Conservation (phyloP, 2,329 filamentous ascomycete species). For the Paradendryphiella salina region DNA sequence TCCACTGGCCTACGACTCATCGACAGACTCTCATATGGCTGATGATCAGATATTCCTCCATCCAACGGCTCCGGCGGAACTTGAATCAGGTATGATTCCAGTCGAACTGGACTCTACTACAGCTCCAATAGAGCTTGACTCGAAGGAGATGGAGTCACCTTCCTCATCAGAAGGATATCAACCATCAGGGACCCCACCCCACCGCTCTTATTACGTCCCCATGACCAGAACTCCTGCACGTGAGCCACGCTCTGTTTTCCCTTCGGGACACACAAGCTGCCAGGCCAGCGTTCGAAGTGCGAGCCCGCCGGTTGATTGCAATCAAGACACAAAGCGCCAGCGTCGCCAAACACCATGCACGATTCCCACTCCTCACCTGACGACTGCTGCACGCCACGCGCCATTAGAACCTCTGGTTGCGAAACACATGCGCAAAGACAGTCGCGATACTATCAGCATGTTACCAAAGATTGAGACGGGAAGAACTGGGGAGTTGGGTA, state of each 20-base stretch:
- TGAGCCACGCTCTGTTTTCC: conserved; percentile 10
- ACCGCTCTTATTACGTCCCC: conserved; percentile 24
- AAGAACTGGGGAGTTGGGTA: conserved; percentile 27
- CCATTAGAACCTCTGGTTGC: conserved; percentile 36
- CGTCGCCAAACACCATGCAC: conserved; percentile 37
- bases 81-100: conserved; percentile 14
- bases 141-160: conserved; percentile 13
- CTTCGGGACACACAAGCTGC: conserved; percentile 10
- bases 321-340: conserved; percentile 27
- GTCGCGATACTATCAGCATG: conserved; percentile 23
- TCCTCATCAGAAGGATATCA: conserved; percentile 17
- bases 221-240: conserved; percentile 19
- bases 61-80: conserved; percentile 19
- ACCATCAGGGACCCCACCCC: conserved; percentile 13
- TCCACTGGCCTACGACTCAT: conserved; percentile 15
- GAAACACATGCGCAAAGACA: conserved; percentile 30
- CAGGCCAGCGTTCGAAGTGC: conserved; percentile 14
- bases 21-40: conserved; percentile 11
- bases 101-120: background rate
- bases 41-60: conserved; percentile 15
- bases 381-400: conserved; percentile 20
- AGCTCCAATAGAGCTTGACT: conserved; percentile 25
- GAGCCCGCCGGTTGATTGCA: conserved; percentile 11
- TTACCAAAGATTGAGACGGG: conserved; percentile 32
- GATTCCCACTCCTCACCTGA: conserved; percentile 11